Conservation (phyloP, 768 basidiomycete genomes). For the Phylloporus sp. region DNA sequence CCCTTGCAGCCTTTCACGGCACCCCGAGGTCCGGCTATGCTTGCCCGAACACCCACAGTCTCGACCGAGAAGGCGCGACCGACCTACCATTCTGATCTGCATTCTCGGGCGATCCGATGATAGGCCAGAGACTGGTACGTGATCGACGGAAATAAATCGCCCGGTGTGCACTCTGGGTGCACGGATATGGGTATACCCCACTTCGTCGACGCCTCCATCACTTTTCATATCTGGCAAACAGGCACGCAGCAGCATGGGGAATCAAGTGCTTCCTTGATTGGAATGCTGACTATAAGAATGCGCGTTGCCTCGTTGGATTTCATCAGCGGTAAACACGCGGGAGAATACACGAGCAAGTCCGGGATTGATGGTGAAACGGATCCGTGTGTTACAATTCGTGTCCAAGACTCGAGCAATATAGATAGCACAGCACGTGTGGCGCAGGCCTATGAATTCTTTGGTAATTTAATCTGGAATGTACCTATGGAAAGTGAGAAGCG, state of each 20-base stretch:
- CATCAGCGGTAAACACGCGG: not conserved
- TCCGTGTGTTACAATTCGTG: not conserved
- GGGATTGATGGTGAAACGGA: not conserved
- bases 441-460: conserved; percentile 42
- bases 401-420: not conserved
- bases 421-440: not conserved
- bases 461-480: conserved; percentile 79
- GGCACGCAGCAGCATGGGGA: too few relatives aligned
- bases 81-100: not conserved
- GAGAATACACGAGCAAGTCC: not conserved
- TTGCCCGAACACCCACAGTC: too few relatives aligned
- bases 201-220: too few relatives aligned
- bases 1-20: too few relatives aligned
- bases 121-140: not conserved
- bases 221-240: not conserved
- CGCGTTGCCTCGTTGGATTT: not conserved
- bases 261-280: not conserved
- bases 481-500: conserved; percentile 38
- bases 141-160: too few relatives aligned
- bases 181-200: not conserved
- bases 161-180: too few relatives aligned
- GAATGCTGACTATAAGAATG: not conserved
- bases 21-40: too few relatives aligned
- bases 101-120: not conserved
- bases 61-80: not conserved